These are phyloP conservation scores for Ceriops decandra DNA, from an alignment of 345 rosid genomes.

Conservation along the genomic window DNA sequence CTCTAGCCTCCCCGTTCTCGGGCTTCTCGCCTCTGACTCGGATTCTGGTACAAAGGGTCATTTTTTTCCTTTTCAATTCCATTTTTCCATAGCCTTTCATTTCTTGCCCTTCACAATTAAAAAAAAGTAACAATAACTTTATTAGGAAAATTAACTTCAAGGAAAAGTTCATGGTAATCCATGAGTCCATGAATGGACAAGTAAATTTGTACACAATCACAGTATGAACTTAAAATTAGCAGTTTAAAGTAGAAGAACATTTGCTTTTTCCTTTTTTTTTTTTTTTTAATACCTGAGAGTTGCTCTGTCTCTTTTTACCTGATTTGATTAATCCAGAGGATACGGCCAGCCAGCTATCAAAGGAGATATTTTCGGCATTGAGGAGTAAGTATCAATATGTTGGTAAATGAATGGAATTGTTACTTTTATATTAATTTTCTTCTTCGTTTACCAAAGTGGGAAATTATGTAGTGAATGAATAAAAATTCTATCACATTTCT, in stretches of 20 bases:
- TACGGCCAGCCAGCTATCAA: background rate
- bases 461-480: background rate
- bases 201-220: too few species aligned
- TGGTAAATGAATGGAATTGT: background rate
- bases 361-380: background rate
- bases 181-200: too few species aligned
- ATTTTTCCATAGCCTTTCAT: background rate
- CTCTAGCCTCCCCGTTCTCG: background rate
- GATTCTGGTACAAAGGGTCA: conserved; percentile 19
- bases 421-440: background rate
- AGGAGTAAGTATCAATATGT: background rate
- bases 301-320: background rate
- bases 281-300: background rate
- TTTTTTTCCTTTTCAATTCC: background rate
- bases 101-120: too few species aligned
- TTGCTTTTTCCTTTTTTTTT: background rate
- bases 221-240: too few species aligned
- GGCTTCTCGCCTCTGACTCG: conserved; percentile 13
- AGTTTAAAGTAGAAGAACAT: too few species aligned
- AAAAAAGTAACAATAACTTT: background rate
- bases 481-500: background rate
- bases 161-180: too few species aligned
- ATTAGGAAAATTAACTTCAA: too few species aligned
- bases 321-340: background rate
- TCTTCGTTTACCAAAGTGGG: background rate